Evolutionary conservation across 805 yeast genomes (phyloP).

Genomic region (Candida caryicola): DNA sequence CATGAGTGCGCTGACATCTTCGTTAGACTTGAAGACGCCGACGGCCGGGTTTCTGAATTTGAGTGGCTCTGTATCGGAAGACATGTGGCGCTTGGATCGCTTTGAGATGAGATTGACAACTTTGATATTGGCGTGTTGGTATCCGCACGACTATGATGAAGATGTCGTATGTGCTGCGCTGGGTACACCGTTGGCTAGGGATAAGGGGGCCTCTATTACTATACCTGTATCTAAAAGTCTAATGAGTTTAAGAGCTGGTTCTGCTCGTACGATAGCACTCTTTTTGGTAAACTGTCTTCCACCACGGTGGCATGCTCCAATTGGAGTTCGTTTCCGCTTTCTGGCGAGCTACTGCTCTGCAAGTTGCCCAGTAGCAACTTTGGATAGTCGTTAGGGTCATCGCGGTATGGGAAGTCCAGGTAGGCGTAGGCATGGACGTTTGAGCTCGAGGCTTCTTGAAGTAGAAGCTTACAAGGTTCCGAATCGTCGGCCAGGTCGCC

Average conservation of each 20-base stretch:
- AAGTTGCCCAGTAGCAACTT: not conserved
- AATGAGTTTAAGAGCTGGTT: slow-evolving; percentile 47
- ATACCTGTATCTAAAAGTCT: slow-evolving; percentile 24
- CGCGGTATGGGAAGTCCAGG: not conserved
- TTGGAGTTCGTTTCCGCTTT: not conserved
- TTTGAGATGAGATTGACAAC: not conserved
- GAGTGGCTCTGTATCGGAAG: slow-evolving; percentile 1
- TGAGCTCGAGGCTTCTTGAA: no score
- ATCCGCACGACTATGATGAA: not conserved
- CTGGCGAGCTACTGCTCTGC: not conserved
- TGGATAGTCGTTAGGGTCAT: not conserved
- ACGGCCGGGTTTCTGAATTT: slow-evolving; percentile 22
- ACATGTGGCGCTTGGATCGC: not conserved
- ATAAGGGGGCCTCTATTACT: not conserved
- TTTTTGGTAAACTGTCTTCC: not conserved
- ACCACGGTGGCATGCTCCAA: not conserved
- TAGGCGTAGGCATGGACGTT: not conserved
- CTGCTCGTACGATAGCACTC: slow-evolving; percentile 51
- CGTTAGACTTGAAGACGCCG: slow-evolving; percentile 16
- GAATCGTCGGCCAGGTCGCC: slow-evolving; percentile 8
- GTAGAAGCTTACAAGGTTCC: not conserved
- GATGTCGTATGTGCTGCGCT: no score
- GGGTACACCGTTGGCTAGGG: no score
- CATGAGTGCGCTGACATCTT: slow-evolving; percentile 47
- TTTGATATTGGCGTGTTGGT: not conserved